Base-by-base conservation (phyloP, 805 yeast species). In the Lipomyces yamadae region DNA sequence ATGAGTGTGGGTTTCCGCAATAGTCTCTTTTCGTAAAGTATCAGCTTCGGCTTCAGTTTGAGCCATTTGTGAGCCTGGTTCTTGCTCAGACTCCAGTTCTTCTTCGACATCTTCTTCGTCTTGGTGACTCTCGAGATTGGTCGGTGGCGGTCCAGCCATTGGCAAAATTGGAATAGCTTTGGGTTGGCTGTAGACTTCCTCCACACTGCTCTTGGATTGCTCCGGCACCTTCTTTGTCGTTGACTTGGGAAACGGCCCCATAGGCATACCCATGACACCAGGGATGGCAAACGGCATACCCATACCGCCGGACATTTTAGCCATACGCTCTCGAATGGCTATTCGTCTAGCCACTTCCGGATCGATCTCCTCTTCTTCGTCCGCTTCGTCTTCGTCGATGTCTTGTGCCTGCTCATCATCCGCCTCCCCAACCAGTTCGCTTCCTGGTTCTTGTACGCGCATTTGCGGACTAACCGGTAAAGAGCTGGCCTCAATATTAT, bases 281-380 rank as follows among this genome's bases (percentile, higher is more conserved):
- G 71, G 70, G 56, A 72, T 18, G 10, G 76, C 75, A 56, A 87
- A 90, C 85, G 65, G 90, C 74, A 73, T 68, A 30, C 87, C 86
- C 79, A 89, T 84, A 3, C 92, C 92, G 29, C 97, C 96, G 0
- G 98, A 90, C 24, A 94, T 84, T 73, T 88, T 91, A n/a, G 99
- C 98, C 97, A 94, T 94, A 68, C 98, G 85, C 70, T 90, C 97
- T 29, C 96, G 88, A 62, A 94, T 81, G 5, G 88, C 91, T 58
- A 88, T 84, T 73, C 95, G 85, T 64, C 89, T 85, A 4, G 88
- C 81, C 69, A 90, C 95, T 74, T 90, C 96, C 55, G 86, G 90
- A 61, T 90, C 94, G 62, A 86, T 89, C 0, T 85, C 90, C 0
- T 81, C 86, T 2, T 82, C 86, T 1, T 81, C 87, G 0, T 79